Conservation (phyloP, 441 rosid species). For the Populus hybrid region DNA sequence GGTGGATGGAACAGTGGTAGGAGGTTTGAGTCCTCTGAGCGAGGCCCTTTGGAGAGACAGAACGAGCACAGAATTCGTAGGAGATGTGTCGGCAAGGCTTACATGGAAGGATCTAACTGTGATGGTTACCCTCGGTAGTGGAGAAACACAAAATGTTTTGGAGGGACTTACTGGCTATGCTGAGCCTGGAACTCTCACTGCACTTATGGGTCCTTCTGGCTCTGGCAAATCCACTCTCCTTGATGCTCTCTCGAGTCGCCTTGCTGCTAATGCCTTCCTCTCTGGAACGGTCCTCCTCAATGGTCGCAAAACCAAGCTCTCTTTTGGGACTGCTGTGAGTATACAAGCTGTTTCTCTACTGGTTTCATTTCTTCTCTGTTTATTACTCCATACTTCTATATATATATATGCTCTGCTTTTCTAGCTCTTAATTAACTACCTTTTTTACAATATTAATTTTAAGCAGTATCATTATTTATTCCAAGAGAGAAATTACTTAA, state of each 20-base stretch:
- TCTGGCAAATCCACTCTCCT: constrained; percentile 94
- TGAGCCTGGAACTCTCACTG: constrained; percentile 82
- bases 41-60: constrained; percentile 82
- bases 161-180: constrained; percentile 91
- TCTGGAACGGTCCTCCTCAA: constrained; percentile 88
- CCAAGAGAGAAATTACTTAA: not conserved
- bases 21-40: constrained; percentile 82
- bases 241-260: constrained; percentile 85
- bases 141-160: constrained; percentile 78
- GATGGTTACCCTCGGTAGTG: constrained; percentile 67
- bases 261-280: constrained; percentile 91
- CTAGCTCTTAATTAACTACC: not conserved
- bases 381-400: too few species aligned
- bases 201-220: constrained; percentile 97
- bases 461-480: not conserved
- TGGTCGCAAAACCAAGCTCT: constrained; percentile 92
- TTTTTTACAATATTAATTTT: too few species aligned
- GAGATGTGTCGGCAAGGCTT: constrained; percentile 86
- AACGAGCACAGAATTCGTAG: constrained; percentile 49
- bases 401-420: not conserved
- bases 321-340: constrained; percentile 96
- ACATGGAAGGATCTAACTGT: constrained; percentile 97
- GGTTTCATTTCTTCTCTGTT: not conserved
- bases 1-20: constrained; percentile 1
- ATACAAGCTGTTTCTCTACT: not conserved